A percentile compares a stretch with the other conserved stretches of the same genome.
Evolutionary conservation across 129 eudicot genomes (phyloP).

Genomic region (Flaveria linearis): DNA sequence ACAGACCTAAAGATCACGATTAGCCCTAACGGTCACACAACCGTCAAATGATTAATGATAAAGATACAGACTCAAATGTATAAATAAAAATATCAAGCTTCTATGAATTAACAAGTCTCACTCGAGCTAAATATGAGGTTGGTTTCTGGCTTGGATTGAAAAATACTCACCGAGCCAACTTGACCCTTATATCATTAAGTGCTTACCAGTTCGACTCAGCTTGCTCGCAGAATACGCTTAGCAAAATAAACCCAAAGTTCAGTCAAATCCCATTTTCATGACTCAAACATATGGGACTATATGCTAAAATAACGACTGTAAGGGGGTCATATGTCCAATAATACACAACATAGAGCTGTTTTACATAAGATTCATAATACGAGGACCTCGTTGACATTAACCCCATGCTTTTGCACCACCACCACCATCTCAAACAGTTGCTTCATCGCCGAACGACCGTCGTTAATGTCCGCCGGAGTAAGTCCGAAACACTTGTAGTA

Average conservation of each 20-base stretch:
- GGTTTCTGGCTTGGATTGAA: neutral
- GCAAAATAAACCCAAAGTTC: neutral
- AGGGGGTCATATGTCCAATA: neutral
- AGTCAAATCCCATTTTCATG: neutral
- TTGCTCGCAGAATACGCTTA: neutral
- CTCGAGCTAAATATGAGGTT: neutral
- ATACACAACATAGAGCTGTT: neutral
- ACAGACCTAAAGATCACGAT: too few relatives aligned
- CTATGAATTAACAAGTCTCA: neutral
- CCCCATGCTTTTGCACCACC: neutral
- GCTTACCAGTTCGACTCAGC: neutral
- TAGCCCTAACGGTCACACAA: too few relatives aligned
- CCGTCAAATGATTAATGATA: too few relatives aligned
- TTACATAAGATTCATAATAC: neutral
- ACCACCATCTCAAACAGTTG: neutral
- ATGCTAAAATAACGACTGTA: neutral
- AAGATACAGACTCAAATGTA: too few relatives aligned
- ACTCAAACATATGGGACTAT: neutral
- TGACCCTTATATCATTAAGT: neutral
- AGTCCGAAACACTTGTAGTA: neutral
- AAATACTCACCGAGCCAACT: neutral
- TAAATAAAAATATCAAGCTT: too few relatives aligned
- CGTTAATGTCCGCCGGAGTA: slow-evolving; percentile 1
- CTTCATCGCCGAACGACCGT: neutral
- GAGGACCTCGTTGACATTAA: neutral